Conservation (phyloP, 2,329 filamentous ascomycete species). For the Fusarium palustre region DNA sequence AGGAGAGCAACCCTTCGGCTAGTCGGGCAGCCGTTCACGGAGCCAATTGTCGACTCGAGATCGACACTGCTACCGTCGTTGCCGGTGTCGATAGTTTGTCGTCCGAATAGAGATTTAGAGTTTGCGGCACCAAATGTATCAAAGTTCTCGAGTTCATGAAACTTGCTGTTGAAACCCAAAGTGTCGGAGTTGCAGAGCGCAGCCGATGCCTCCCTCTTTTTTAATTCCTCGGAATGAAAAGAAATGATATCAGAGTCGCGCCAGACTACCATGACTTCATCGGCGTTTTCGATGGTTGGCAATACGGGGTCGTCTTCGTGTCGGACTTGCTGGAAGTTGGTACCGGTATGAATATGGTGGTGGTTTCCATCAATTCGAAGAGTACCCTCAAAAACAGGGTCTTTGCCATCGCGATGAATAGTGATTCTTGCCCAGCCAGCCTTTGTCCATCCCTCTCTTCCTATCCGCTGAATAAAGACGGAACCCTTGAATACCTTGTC, state of each 20-base stretch:
- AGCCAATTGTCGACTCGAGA: constrained; percentile 81
- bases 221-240: constrained; percentile 68
- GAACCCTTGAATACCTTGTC: constrained; percentile 89
- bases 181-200: constrained; percentile 77
- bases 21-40: constrained; percentile 83
- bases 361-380: constrained; percentile 85
- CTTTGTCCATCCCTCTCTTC: constrained; percentile 75
- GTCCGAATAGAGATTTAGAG: constrained; percentile 76
- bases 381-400: constrained; percentile 89
- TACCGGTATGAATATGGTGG: constrained; percentile 85
- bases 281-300: constrained; percentile 58
- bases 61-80: constrained; percentile 82
- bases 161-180: constrained; percentile 82
- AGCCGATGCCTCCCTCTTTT: constrained; percentile 66
- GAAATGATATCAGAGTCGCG: constrained; percentile 84
- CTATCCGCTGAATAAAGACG: constrained; percentile 74
- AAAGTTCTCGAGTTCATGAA: constrained; percentile 63
- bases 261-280: constrained; percentile 90
- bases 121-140: constrained; percentile 70
- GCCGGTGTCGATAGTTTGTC: constrained; percentile 75
- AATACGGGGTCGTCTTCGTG: constrained; percentile 77
- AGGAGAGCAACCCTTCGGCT: constrained; percentile 93
- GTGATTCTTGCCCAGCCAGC: constrained; percentile 90
- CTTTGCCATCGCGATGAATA: constrained; percentile 78
- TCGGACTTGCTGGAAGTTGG: constrained; percentile 79